Percentiles rank a stretch among this genome's conserved stretches.
These are phyloP conservation scores for Silene noctiflora DNA, from an alignment of 179 eudicot genomes.

Conservation along the genomic window DNA sequence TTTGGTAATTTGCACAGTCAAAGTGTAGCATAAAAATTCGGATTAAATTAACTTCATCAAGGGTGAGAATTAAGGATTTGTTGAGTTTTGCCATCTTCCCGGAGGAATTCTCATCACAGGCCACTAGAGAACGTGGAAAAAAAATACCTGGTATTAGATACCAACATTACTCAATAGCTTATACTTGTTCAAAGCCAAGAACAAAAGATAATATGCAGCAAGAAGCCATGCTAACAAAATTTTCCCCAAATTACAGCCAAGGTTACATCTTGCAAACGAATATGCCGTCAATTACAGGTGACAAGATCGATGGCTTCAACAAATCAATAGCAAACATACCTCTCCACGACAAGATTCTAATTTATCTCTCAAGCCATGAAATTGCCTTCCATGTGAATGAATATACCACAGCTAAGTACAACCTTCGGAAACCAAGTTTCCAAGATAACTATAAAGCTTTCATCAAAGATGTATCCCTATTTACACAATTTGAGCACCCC, in stretches of 20 bases:
- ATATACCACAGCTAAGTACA: constrained; percentile 18
- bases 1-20: no score
- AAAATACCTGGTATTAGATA: no score
- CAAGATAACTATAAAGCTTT: constrained; percentile 4
- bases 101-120: no score
- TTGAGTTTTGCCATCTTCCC: no score
- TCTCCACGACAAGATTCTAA: not conserved
- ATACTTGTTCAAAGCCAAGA: no score
- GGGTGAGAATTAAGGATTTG: no score
- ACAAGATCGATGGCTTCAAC: constrained; percentile 19
- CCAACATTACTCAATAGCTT: no score
- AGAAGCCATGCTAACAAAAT: constrained; percentile 7
- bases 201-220: not conserved
- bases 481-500: constrained; percentile 21
- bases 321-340: constrained; percentile 21
- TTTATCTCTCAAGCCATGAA: constrained; percentile 10
- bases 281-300: constrained; percentile 23
- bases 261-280: constrained; percentile 16
- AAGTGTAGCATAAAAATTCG: no score
- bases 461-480: constrained; percentile 15
- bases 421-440: constrained; percentile 11
- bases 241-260: constrained; percentile 15
- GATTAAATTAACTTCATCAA: no score
- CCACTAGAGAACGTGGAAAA: no score
- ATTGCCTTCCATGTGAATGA: constrained; percentile 6